Evolutionary conservation across 176 grass and related monocot genomes (phyloP), one percentile per base, ranked within the genome.

Genomic region (Secale cereale): DNA sequence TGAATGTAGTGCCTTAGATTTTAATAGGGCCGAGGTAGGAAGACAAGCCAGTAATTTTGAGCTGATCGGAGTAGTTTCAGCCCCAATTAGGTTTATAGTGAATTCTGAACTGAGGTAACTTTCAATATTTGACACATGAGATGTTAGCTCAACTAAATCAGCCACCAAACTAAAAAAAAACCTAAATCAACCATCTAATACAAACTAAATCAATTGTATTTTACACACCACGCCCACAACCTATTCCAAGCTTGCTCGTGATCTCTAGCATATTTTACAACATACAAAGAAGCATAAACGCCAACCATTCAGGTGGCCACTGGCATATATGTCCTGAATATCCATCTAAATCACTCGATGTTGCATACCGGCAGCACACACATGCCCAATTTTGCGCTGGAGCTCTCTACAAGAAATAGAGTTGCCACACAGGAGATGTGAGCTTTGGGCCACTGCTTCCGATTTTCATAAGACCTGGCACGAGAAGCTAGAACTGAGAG

Each of bases 181-280:
- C 14, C 36, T 25, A 40, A 71, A 71, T 27, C 37, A 43, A 27
- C 22, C 6, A 7, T 37, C 69, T 72, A 16, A 72, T 72, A 73
- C 39, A 73, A 73, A 45, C 70, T 72, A 43, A 45, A 45, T 45
- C 70, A 73, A 73, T 41, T 26, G 22, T 46, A 7, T 4, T 73
- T 73, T 28, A 45, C 70, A 73, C 71, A 74, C 71, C 40, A 29
- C 70, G 13, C 14, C 70, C 70, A 46, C 70, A 71, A 40, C 68
- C 68, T 14, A n/a, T 0, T 29, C 9, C 71, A 30, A 74, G 41
- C 15, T 16, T 74, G 71, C 26, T 50, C 70, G 25, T 74, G 70
- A 48, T 74, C 27, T 48, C 40, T 74, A 74, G 28, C 71, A 74
- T 48, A 74, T 29, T 74, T 74, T 74, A 29, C 71, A 74, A 74